A percentile compares a stretch with the other conserved stretches of the same genome.
Evolutionary conservation across 345 rosid species (phyloP).

Genomic region (Syzygium aromaticum): DNA sequence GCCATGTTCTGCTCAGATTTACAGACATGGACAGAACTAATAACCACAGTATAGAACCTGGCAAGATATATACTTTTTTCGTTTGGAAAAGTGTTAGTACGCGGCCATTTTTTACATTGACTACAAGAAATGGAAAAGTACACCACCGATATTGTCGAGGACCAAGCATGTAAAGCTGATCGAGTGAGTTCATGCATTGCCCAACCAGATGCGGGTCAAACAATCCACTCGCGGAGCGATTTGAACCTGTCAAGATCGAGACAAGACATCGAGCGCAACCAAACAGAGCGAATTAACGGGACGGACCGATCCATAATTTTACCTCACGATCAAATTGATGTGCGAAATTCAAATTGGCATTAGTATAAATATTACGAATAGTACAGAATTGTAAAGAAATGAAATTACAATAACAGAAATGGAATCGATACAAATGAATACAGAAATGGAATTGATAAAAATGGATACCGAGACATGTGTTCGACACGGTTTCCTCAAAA

Average conservation of each 20-base stretch:
- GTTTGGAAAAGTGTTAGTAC: background rate
- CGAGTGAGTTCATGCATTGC: no score
- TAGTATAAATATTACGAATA: no score
- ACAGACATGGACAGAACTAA: background rate
- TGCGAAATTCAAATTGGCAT: no score
- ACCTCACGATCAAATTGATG: background rate
- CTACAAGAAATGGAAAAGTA: background rate
- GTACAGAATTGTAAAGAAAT: no score
- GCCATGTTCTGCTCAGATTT: background rate
- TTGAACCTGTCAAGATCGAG: background rate
- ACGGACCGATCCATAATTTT: accelerated
- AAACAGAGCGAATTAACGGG: no score
- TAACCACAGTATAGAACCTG: background rate
- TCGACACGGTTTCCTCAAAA: no score
- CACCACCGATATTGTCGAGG: background rate
- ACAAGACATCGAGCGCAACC: background rate
- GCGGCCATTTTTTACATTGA: background rate
- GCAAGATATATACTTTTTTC: background rate
- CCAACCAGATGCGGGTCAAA: background rate
- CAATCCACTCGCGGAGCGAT: background rate
- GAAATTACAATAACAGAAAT: no score
- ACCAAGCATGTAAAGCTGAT: background rate
- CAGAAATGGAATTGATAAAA: no score
- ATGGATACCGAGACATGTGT: no score
- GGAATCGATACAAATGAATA: no score